Evolutionary conservation across 2,329 filamentous ascomycete species (phyloP).

Genomic region (Cryphonectria nitschkei): DNA sequence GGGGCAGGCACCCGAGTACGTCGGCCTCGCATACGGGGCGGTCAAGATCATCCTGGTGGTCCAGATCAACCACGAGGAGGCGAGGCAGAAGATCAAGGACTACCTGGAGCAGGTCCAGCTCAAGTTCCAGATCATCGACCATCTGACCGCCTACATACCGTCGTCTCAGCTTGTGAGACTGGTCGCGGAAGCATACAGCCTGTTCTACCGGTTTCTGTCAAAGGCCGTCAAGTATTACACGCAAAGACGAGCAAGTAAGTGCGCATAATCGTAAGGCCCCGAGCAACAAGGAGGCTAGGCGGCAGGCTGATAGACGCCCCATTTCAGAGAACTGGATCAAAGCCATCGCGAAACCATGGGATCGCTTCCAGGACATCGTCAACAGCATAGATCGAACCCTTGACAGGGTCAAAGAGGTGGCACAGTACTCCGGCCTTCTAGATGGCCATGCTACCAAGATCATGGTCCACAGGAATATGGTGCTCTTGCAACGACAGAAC

Average conservation of each 20-base stretch:
- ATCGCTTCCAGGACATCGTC: conserved; percentile 8
- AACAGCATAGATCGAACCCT: neutral
- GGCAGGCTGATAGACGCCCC: no score
- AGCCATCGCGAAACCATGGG: conserved; percentile 7
- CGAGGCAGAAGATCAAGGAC: conserved; percentile 4
- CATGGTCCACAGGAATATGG: neutral
- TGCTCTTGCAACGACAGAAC: neutral
- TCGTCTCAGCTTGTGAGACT: neutral
- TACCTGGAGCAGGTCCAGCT: conserved; percentile 9
- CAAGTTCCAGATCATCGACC: conserved; percentile 8
- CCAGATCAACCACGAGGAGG: conserved; percentile 18
- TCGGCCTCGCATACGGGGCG: conserved; percentile 5
- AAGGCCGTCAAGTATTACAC: conserved; percentile 11
- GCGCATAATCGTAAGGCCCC: no score
- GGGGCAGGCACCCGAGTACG: conserved; percentile 11
- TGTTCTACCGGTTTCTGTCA: conserved; percentile 11
- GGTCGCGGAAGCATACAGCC: conserved; percentile 3
- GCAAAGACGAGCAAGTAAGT: no score
- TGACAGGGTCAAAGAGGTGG: neutral
- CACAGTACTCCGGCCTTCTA: conserved; percentile 2
- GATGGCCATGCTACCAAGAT: neutral
- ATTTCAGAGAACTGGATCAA: neutral
- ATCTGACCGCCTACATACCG: conserved; percentile 13
- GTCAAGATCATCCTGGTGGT: conserved; percentile 16
- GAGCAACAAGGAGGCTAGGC: no score